Percentiles rank a stretch among this genome's conserved stretches.
Evolutionary conservation across 1,139 yeast genomes (phyloP).

Genomic region (Debaryomyces fabryi): DNA sequence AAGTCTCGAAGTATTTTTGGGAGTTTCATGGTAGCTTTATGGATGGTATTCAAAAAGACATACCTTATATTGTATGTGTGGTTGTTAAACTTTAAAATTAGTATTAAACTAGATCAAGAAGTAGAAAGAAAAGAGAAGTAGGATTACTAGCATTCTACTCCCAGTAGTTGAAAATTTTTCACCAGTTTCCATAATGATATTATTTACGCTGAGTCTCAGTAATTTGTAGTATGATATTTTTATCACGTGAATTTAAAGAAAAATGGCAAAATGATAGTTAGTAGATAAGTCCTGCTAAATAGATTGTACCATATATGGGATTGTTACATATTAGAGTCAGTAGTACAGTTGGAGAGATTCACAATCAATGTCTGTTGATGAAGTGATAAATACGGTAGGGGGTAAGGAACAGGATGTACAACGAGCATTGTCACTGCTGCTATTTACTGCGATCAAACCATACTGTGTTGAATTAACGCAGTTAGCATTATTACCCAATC

Average conservation of each 20-base stretch:
- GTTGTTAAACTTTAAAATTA: neutral
- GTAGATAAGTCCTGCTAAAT: neutral
- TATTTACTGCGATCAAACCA: conserved; percentile 37
- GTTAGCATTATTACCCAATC: conserved; percentile 19
- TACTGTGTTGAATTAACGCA: conserved; percentile 36
- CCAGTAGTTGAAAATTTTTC: neutral
- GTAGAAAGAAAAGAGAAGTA: neutral
- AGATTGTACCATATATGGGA: neutral
- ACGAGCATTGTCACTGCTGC: conserved; percentile 27
- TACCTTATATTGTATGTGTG: neutral
- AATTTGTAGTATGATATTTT: neutral
- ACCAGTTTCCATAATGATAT: neutral
- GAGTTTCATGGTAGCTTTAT: conserved; percentile 4
- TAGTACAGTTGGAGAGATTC: neutral
- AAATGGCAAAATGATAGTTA: neutral
- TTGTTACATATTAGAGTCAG: neutral
- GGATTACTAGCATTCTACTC: neutral
- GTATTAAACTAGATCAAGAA: neutral
- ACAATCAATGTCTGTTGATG: conserved; percentile 4
- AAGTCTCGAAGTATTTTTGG: neutral
- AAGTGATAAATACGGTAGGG: neutral
- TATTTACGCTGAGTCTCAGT: neutral
- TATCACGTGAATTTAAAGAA: neutral
- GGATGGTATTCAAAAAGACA: neutral
- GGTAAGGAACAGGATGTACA: conserved; percentile 2